Evolutionary conservation across 2,329 filamentous ascomycete genomes (phyloP).

Genomic region (Xylaria polymorpha): DNA sequence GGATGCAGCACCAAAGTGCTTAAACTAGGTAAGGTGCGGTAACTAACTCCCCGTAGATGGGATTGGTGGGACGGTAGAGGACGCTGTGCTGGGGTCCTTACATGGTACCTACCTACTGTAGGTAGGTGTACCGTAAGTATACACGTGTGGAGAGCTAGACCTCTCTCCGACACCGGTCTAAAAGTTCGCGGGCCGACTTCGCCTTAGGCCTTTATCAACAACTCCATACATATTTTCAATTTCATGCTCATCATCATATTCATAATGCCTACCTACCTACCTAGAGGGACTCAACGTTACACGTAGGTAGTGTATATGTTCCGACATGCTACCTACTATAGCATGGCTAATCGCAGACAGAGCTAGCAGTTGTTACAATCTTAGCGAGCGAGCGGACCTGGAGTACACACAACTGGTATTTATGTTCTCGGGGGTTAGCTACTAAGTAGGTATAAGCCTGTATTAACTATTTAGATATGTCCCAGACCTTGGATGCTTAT

Average conservation of each 20-base stretch:
- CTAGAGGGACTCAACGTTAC: background rate
- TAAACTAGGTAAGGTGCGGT: background rate
- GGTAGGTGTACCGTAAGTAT: too few species aligned
- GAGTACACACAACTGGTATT: conserved; percentile 10
- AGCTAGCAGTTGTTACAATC: background rate
- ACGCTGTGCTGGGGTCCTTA: background rate
- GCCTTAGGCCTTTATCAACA: conserved; percentile 16
- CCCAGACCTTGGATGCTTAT: conserved; percentile 11
- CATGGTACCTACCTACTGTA: too few species aligned
- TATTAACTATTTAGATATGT: conserved; percentile 10
- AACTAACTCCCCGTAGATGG: conserved; percentile 11
- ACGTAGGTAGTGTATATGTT: background rate
- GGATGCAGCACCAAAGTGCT: background rate
- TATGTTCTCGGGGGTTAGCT: background rate
- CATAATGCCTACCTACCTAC: conserved; percentile 15
- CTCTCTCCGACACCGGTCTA: conserved; percentile 29
- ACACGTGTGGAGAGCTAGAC: background rate
- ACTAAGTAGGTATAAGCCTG: conserved; percentile 12
- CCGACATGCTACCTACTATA: background rate
- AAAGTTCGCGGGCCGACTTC: conserved; percentile 34
- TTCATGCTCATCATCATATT: conserved; percentile 33
- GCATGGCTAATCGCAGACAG: conserved; percentile 1
- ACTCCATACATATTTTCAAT: conserved; percentile 17
- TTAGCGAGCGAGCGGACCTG: background rate
- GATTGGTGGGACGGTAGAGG: background rate